phyloP scores from a whole-genome alignment of 75 land plant genomes.

The Ceratopteris richardii region DNA sequence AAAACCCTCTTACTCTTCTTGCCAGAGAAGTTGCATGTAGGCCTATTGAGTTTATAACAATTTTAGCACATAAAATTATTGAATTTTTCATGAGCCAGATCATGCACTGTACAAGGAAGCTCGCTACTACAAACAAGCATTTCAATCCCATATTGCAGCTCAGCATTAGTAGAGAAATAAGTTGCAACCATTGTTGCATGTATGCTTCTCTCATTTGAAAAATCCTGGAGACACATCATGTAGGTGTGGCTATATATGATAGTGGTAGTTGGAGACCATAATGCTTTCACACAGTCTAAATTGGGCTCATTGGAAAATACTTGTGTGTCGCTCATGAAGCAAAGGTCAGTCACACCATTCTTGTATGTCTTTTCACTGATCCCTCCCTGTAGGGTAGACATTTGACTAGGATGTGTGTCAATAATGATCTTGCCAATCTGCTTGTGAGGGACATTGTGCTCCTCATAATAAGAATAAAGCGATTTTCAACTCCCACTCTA shows the following conservation, averaged over 20 bases:
- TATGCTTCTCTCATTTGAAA: too few relatives aligned
- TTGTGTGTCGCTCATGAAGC: slow-evolving; percentile 56
- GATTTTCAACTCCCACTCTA: too few relatives aligned
- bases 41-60: slow-evolving; percentile 79
- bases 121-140: slow-evolving; percentile 52
- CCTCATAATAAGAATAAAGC: slow-evolving; percentile 60
- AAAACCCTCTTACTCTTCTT: slow-evolving; percentile 46
- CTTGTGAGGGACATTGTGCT: slow-evolving; percentile 56
- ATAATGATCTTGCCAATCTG: slow-evolving; percentile 87
- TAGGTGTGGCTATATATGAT: slow-evolving; percentile 83
- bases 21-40: slow-evolving; percentile 60
- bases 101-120: slow-evolving; percentile 16
- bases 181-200: too few relatives aligned
- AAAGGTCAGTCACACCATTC: slow-evolving; percentile 70
- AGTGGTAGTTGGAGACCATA: slow-evolving; percentile 80
- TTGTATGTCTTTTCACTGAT: slow-evolving; percentile 33
- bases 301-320: slow-evolving; percentile 76
- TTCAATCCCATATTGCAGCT: too few relatives aligned
- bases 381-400: slow-evolving; percentile 41
- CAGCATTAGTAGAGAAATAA: too few relatives aligned
- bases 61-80: slow-evolving; percentile 48
- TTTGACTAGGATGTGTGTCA: slow-evolving; percentile 54
- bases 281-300: slow-evolving; percentile 62
- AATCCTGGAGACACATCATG: slow-evolving; percentile 84
- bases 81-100: slow-evolving; percentile 20